Base-by-base conservation (phyloP, 2,329 filamentous ascomycete species). In the Balansia obtecta region DNA sequence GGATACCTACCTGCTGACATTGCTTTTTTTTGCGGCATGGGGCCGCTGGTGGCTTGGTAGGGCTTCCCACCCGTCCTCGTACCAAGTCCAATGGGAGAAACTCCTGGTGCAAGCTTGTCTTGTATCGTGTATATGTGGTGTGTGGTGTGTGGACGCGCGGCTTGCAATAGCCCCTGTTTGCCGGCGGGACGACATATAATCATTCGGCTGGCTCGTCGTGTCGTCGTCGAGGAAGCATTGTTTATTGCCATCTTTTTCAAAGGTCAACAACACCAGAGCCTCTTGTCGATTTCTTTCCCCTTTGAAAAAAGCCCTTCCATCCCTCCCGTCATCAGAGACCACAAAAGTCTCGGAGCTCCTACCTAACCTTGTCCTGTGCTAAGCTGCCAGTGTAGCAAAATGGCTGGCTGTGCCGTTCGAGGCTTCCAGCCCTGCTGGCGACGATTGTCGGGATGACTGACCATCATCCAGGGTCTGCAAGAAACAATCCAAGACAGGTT, bases 1-100 rank as follows among this genome's bases (percentile, higher is more conserved):
- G 51, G 44, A 47, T 45, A 42, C 50, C 48, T 50, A 47, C 48
- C 48, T n/a, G 48, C 47, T 45, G 48, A 48, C 51, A 22, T n/a
- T n/a, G 20, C 20, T 4, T 27, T 40, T 50, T 13, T 10, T 32
- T n/a, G 37, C 32, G 43, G 43, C 48, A 47, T 48, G 45, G 45
- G n/a, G 45, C 18, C 22, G 41, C 48, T 20, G 44, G 41, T 45
- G 48, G 48, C 51, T 33, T 50, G 13, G 30, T 30, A 41, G 27
- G 41, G 45, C 18, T 45, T 37, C 33, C 48, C 27, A n/a, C 34
- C 30, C 51, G 16, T n/a, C 22, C 22, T 49, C 48, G 48, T 47
- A 47, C 41, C n/a, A 20, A 22, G 41, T 18, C 51, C 48, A 50
- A 48, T 53, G 37, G 51, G 51, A 45, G 40, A 50, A 45, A 27